Base-by-base conservation (phyloP, 495 filamentous ascomycete genomes). In the Xylaria nigripes region DNA sequence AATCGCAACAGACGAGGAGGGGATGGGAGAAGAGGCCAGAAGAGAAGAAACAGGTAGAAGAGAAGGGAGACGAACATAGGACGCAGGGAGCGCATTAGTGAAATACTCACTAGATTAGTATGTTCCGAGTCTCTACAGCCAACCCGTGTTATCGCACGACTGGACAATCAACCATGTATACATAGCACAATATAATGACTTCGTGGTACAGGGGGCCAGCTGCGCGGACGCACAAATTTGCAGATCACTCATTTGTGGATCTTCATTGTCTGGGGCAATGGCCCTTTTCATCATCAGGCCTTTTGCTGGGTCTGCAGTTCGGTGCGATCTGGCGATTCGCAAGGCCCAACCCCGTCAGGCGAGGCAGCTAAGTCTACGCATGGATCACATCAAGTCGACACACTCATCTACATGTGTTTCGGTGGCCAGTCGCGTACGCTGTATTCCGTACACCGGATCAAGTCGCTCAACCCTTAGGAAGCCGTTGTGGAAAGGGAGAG, bases 161-260 rank as follows among this genome's bases (percentile, higher is more conserved):
- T 45, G 21, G 43, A 12, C 23, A 18, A 18, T 24, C 43, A 23
- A 25, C 21, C 19, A 30, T 32, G 32, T 24, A 50, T 24, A 44
- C 32, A 9, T 36, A 15, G 32, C 15, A 36, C n/a, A 50, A 32
- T 36, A 46, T 47, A 57, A 57, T 51, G 48, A 42, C 41, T 21
- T 51, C 47, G 64, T 64, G 32, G 59, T 50, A 66, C 64, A 64
- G 51, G 59, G 57, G 54, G 54, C 40, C 51, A 43, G 23, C 30
- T 30, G 54, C 53, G 45, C 51, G 55, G 58, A 59, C 51, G 59
- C 57, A 64, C 30, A 51, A 56, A 51, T 54, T 40, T 57, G 59
- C 57, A 65, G 62, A 65, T 65, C 63, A 64, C 51, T 59, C 48
- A 60, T 63, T 47, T 62, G 61, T 62, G 58, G 55, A 55, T 42